Conservation (phyloP, 2,329 filamentous ascomycete species). For the Dactylellina haptotyla region DNA sequence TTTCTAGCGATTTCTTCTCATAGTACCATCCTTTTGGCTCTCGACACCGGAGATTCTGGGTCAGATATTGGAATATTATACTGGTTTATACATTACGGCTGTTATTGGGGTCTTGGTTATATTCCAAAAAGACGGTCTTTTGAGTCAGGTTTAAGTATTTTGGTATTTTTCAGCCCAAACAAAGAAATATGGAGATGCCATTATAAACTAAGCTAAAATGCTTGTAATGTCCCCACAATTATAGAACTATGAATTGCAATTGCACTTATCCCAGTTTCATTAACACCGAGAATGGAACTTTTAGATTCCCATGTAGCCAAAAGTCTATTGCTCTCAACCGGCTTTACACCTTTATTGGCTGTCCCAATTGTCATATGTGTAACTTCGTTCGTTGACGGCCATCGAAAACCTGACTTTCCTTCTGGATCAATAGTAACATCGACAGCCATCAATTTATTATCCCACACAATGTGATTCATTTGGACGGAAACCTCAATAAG, state of each 20-base stretch:
- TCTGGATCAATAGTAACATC: conserved; percentile 70
- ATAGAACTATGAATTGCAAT: conserved; percentile 3
- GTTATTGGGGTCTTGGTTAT: too few relatives aligned
- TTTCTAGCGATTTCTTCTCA: too few relatives aligned
- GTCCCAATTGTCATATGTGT: conserved; percentile 93
- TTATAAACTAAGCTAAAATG: neutral
- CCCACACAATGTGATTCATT: conserved; percentile 79
- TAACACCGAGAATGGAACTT: conserved; percentile 2
- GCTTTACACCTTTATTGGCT: conserved; percentile 77
- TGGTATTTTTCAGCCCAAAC: too few relatives aligned
- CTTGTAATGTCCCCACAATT: neutral
- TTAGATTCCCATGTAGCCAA: conserved; percentile 72
- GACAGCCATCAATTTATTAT: conserved; percentile 82
- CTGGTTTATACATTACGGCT: too few relatives aligned
- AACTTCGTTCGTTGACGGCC: conserved; percentile 76
- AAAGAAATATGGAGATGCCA: too few relatives aligned
- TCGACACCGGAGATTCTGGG: too few relatives aligned
- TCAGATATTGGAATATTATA: too few relatives aligned
- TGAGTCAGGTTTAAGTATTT: too few relatives aligned
- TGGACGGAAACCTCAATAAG: conserved; percentile 73
- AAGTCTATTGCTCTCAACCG: conserved; percentile 91
- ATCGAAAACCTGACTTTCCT: conserved; percentile 64
- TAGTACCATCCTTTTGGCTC: too few relatives aligned
- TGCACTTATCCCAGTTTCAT: neutral
- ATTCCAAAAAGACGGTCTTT: too few relatives aligned